Evolutionary conservation across 2,329 filamentous ascomycete species (phyloP).

Genomic region (Claviceps sp.): DNA sequence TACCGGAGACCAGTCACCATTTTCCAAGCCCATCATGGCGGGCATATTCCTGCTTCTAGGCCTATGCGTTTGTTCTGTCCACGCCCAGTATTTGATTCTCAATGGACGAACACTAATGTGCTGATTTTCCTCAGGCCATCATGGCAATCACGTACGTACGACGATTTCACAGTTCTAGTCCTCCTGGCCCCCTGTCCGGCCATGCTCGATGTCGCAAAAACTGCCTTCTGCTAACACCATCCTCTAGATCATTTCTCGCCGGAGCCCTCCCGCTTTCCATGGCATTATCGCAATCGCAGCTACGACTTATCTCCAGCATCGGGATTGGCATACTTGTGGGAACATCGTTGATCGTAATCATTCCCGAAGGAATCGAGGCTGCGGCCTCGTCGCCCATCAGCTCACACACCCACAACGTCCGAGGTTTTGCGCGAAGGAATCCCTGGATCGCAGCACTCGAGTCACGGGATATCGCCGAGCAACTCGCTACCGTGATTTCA

Average conservation of each 20-base stretch:
- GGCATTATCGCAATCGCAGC: slow-evolving; percentile 70
- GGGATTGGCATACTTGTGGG: slow-evolving; percentile 91
- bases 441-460: slow-evolving; percentile 17
- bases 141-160: slow-evolving; percentile 41
- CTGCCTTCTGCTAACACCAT: background rate
- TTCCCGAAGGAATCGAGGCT: slow-evolving; percentile 90
- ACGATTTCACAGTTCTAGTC: background rate
- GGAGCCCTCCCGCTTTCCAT: slow-evolving; percentile 85
- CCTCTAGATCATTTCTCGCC: slow-evolving; percentile 75
- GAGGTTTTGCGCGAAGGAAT: slow-evolving; percentile 19
- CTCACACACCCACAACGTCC: slow-evolving; percentile 23
- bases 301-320: slow-evolving; percentile 80
- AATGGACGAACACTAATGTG: background rate
- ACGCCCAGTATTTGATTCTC: too few species aligned
- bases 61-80: slow-evolving; percentile 23
- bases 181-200: too few species aligned
- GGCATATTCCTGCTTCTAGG: slow-evolving; percentile 26
- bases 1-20: background rate
- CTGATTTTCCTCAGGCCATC: slow-evolving; percentile 27
- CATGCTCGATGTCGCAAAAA: background rate
- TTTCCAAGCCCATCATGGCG: slow-evolving; percentile 18
- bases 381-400: slow-evolving; percentile 48
- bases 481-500: slow-evolving; percentile 10
- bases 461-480: slow-evolving; percentile 13
- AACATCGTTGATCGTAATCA: slow-evolving; percentile 91